Percentiles rank a stretch among this genome's conserved stretches.
These are phyloP conservation scores for Pelagophyceae sp. DNA, from an alignment of 352 stramenopile species.

Conservation along the genomic window DNA sequence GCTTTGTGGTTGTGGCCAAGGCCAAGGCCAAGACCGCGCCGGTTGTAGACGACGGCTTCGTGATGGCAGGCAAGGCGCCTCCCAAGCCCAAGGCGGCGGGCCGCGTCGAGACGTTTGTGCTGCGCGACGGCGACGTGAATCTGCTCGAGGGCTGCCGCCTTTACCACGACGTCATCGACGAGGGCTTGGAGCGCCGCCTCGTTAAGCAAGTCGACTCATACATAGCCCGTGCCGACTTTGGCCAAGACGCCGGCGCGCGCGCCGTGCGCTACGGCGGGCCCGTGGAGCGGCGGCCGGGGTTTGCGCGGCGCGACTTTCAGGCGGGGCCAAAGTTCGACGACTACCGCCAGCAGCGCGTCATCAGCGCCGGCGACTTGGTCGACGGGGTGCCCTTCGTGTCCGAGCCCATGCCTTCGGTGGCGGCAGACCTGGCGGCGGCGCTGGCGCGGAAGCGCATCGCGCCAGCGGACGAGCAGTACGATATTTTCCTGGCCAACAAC, in stretches of 20 bases:
- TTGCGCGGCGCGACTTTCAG: background rate
- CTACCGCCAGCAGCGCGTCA: background rate
- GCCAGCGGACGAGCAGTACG: background rate
- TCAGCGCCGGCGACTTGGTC: background rate
- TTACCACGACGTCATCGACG: background rate
- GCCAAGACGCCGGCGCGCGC: background rate
- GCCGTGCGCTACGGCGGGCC: background rate
- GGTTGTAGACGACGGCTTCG: too few species aligned
- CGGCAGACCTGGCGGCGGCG: background rate
- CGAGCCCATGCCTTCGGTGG: conserved; percentile 6
- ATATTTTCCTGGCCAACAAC: conserved; percentile 9
- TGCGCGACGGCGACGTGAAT: background rate
- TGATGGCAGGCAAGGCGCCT: too few species aligned
- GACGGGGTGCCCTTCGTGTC: background rate
- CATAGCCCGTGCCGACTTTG: background rate
- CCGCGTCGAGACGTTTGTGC: conserved; percentile 2
- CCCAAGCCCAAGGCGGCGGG: too few species aligned
- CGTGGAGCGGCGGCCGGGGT: background rate
- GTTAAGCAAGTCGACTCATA: background rate
- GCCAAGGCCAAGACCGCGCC: too few species aligned
- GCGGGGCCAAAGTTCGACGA: background rate
- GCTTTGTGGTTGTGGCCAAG: too few species aligned
- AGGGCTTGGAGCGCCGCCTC: background rate
- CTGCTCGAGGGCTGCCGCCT: background rate
- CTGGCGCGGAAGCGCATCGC: background rate